Evolutionary conservation across 495 filamentous ascomycete genomes (phyloP), one percentile per base, ranked within the genome.

Genomic region (Podospora bellae-mahoneyi): DNA sequence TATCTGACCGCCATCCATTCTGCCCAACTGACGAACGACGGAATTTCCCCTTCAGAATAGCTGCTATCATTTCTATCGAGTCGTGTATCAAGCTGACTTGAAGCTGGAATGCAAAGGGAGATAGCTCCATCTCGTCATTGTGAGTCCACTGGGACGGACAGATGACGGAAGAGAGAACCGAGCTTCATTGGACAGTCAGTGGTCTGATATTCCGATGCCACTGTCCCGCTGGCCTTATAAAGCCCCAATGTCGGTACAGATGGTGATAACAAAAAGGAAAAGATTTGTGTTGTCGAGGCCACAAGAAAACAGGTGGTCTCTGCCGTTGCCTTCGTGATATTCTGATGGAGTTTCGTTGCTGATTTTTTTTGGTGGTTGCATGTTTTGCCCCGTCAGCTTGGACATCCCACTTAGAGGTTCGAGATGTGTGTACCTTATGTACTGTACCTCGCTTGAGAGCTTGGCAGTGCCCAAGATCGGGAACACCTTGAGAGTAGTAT

Each of bases 341-440:
- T 13, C 39, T 13, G 39, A 48, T 48, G 39, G 39, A 32, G 30
- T 32, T 32, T 7, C 30, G 30, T 32, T 32, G 30, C 30, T 32
- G 30, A 32, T 32, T 5, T 32, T 32, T 32, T 32, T 32, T 32
- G 30, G 30, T 32, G 3, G 30, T 32, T 32, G 30, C 30, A 6
- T 32, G 30, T 32, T 32, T 32, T 32, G 30, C 30, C 30, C 4
- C 30, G 30, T 7, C 30, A 32, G 30, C 4, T 6, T 32, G 30
- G 30, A 48, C 7, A 48, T 48, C 39, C 39, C 39, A 23, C 19
- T 32, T 13, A 54, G 67, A 74, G 69, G 48, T 68, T 69, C 62
- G 48, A 72, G 20, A 72, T 74, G 68, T 67, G 57, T 32, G 39
- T 48, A 23, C 23, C 23, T 23, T 23, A 48, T 48, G 39, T 13